Evolutionary conservation across 345 rosid species (phyloP), one percentile per base, ranked within the genome.

Genomic region (Eucalyptus pumila): DNA sequence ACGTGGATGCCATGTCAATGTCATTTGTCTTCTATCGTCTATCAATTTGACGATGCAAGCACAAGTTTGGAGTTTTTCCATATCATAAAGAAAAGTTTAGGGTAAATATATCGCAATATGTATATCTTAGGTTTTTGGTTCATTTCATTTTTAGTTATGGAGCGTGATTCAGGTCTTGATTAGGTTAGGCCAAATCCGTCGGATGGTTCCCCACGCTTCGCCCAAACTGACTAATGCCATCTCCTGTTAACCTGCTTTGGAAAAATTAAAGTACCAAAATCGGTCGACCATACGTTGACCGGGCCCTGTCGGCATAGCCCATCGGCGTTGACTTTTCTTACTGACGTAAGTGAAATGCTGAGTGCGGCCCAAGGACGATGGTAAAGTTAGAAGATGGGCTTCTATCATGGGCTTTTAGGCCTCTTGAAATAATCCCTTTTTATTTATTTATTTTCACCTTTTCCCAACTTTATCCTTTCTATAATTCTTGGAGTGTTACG

Each of bases 71-170:
- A 4, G 1, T 72, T 34, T 76, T 9, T 76, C 11, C 12, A 0
- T 21, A 40, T 76, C 27, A 76, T 4, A 37, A 37, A 21, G 0
- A 76, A 37, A 76, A 21, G 8, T 19, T 37, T 76, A 3, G 4
- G 1, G 3, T 19, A 6, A 21, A 37, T 40, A 12, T 4, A 1
- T 21, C 4, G 1, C 26, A 37, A 40, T 72, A 23, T 12, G 2
- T 1, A 72, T 34, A 72, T 40, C 37, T 37, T 19, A 72, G 45
- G 23, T 11, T 37, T 37, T 37, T 19, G 26, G 27, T 9, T 37
- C 45, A 17, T 37, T 34, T 19, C 23, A 72, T 37, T 69, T 69
- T 72, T 72, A 72, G 81, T 72, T 34, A 72, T 11, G 42, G 26
- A 37, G 83, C 14, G 83, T 19, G 27, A 76, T 37, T 76, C 47